Base-by-base conservation (phyloP, 495 filamentous ascomycete species). In the Trichoderma orchidacearum region DNA sequence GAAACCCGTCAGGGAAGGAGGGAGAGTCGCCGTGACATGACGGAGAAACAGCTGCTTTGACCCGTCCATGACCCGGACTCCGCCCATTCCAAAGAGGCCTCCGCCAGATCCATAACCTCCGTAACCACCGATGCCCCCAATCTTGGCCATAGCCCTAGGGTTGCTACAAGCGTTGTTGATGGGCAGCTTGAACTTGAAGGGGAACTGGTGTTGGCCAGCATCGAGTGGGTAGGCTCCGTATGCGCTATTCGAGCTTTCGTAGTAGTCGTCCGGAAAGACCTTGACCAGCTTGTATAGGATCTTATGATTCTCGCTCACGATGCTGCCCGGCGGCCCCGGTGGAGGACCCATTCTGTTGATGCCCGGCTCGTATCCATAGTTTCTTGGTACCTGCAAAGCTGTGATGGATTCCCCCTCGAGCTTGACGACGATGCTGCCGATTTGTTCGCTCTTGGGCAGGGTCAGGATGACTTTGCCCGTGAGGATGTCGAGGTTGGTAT, bases 151-250 rank as follows among this genome's bases (percentile, higher is more conserved):
- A 50, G 72, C 71, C 5, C 65, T 66, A 7, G 66, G 74, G 56
- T 80, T 73, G 55, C 75, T 76, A 70, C 93, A 98, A 29, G 81
- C 75, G 67, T 93, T 95, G 72, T 98, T 96, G 74, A 96, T 87
- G 7, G 91, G 90, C 15, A 98, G 74, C 76, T 95, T 94, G 78
- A 98, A 95, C 30, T 78, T 69, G 67, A 98, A 98, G 2, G 88
- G 87, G 68, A 93, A 97, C 63, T 90, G 83, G 71, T 96, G 87
- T 59, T 80, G 76, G 36, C 93, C 93, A 0, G 87, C 68, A 32
- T 82, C 79, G 57, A 97, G 74, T 61, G 81, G 85, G 7, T 78
- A 73, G 1, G 72, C 66, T 41, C 70, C 82, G 51, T 84, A 82
- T 60, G 86, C 80, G 52, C 88, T 72, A 67, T 85, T 88, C 9